Evolutionary conservation across 1,139 yeast genomes (phyloP).

Genomic region (Yamadazyma oceani): DNA sequence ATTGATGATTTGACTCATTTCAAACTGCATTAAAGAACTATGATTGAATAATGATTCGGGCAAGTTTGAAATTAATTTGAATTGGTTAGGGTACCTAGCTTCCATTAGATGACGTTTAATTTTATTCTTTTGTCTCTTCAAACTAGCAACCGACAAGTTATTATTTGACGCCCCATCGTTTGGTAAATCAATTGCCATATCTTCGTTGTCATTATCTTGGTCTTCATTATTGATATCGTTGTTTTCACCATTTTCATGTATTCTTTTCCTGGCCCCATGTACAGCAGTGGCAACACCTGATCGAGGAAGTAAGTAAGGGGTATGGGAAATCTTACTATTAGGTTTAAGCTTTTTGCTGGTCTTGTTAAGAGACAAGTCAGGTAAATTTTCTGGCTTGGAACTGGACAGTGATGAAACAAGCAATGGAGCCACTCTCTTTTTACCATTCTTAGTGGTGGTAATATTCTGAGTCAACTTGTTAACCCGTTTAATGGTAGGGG

Average conservation of each 20-base stretch:
- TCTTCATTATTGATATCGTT: slow-evolving; percentile 21
- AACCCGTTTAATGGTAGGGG: slow-evolving; percentile 5
- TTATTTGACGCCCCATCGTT: slow-evolving; percentile 11
- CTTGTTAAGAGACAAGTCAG: slow-evolving; percentile 13
- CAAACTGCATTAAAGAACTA: slow-evolving; percentile 32
- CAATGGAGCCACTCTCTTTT: slow-evolving; percentile 83
- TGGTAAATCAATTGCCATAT: slow-evolving; percentile 36
- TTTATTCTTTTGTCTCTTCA: slow-evolving; percentile 36
- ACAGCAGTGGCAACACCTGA: slow-evolving; percentile 50
- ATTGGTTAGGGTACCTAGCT: slow-evolving; percentile 37
- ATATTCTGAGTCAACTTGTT: slow-evolving; percentile 10
- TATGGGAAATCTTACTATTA: slow-evolving; percentile 37
- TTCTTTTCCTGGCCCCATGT: slow-evolving; percentile 37
- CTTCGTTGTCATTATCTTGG: slow-evolving; percentile 44
- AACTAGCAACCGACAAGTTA: slow-evolving; percentile 32
- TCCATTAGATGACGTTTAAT: slow-evolving; percentile 33
- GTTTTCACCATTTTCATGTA: slow-evolving; percentile 8
- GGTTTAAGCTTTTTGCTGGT: slow-evolving; percentile 21
- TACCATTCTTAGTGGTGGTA: slow-evolving; percentile 72
- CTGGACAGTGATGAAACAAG: slow-evolving; percentile 56
- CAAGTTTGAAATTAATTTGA: slow-evolving; percentile 34
- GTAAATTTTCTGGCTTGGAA: slow-evolving; percentile 23
- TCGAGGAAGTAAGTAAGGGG: slow-evolving; percentile 45
- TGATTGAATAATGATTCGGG: slow-evolving; percentile 41
- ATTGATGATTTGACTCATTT: slow-evolving; percentile 24